Evolutionary conservation across 2,329 filamentous ascomycete genomes (phyloP).

Genomic region (Colletotrichum theobromicola): DNA sequence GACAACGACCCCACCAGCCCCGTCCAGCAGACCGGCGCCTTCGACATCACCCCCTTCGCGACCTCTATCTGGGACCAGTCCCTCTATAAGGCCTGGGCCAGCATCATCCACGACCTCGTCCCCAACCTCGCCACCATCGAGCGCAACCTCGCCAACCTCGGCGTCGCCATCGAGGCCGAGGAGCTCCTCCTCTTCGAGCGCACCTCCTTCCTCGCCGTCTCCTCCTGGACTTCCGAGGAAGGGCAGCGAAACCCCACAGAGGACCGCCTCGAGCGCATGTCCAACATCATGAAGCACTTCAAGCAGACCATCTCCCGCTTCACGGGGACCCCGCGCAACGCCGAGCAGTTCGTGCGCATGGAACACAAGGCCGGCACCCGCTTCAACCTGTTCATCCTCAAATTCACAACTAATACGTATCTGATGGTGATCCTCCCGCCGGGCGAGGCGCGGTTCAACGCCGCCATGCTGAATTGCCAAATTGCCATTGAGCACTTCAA

Average conservation of each 20-base stretch:
- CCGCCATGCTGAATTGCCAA: conserved; percentile 87
- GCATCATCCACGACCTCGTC: conserved; percentile 97
- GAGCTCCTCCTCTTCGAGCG: conserved; percentile 95
- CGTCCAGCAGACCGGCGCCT: conserved; percentile 31
- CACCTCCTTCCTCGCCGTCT: conserved; percentile 96
- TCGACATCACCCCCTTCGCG: conserved; percentile 86
- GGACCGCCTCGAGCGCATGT: conserved; percentile 92
- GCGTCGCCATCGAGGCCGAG: conserved; percentile 86
- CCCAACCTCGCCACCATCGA: conserved; percentile 91
- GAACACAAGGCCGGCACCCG: conserved; percentile 77
- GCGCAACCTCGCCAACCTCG: conserved; percentile 80
- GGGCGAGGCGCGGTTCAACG: conserved; percentile 89
- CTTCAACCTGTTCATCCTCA: conserved; percentile 94
- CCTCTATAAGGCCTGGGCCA: conserved; percentile 97
- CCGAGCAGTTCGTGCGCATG: conserved; percentile 81
- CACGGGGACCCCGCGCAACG: conserved; percentile 80
- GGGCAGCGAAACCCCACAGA: conserved; percentile 84
- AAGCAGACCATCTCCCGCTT: conserved; percentile 84
- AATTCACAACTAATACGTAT: conserved; percentile 97
- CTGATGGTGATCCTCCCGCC: conserved; percentile 91
- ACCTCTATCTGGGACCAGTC: conserved; percentile 99
- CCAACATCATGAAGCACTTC: conserved; percentile 98
- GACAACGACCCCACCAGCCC: conserved; percentile 24
- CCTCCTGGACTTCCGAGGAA: conserved; percentile 79
- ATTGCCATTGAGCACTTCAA: conserved; percentile 84